Evolutionary conservation across 129 eudicot species (phyloP), one percentile per base, ranked within the genome.

Genomic region (Flaveria ramosissima): DNA sequence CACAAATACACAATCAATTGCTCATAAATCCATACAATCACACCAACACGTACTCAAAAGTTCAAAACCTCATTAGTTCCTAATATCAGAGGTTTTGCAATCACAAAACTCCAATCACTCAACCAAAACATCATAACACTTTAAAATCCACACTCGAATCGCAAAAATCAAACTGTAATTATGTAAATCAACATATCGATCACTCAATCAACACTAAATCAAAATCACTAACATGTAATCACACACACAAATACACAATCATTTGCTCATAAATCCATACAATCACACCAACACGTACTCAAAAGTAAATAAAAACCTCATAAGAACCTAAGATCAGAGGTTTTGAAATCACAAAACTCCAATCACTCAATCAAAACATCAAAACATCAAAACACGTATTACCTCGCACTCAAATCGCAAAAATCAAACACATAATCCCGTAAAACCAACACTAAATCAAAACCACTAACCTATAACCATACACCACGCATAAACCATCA

Each of bases 211-310:
- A 21, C 65, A 59, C 66, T 24, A 36, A 24, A 24, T 60, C 7
- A 16, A 60, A 60, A 60, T 45, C 11, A 45, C 12, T 45, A 45
- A 14, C 7, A 15, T 50, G 15, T 50, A 15, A 50, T 60, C 23
- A 59, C 36, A 30, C 36, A 30, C 36, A 30, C 36, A 30, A 30
- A 30, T 30, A 30, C 5, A 30, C 36, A 30, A 30, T 30, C 0
- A 3, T 0, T 30, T 30, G 36, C 36, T 30, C 45, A 14, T 3
- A 59, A 8, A 60, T 19, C 30, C 71, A 70, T 70, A 46, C 59
- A 3, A 72, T 68, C 75, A 45, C 68, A 36, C 61, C 72, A 60
- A 78, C 32, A 10, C 56, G 39, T 13, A 60, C 71, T 59, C 27
- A 69, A 55, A 16, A 52, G 59, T 52, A 3, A 27, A 30, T 52